Conservation (phyloP, 768 basidiomycete genomes). For the Lactarius evosmus region DNA sequence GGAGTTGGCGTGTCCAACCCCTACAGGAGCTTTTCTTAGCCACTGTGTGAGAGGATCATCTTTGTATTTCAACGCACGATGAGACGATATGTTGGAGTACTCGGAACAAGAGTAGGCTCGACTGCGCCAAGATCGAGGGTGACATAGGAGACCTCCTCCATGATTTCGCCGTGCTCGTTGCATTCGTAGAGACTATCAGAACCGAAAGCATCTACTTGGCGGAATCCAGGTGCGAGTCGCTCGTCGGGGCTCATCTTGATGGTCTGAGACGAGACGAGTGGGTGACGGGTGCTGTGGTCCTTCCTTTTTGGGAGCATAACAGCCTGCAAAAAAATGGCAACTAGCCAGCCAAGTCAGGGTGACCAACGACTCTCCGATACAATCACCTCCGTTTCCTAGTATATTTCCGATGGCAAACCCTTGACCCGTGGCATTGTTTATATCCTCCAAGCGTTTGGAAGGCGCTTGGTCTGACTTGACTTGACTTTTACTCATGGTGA, state of each 20-base stretch:
- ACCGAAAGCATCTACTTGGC: conserved; percentile 63
- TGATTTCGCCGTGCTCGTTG: conserved; percentile 35
- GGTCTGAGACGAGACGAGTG: not conserved
- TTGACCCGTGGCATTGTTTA: too few species aligned
- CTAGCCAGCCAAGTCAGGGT: too few species aligned
- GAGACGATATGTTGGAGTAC: conserved; percentile 64
- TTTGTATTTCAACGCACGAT: conserved; percentile 51
- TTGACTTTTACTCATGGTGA: too few species aligned
- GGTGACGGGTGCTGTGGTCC: not conserved
- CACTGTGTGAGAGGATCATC: not conserved
- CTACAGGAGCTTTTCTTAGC: conserved; percentile 32
- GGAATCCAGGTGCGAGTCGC: conserved; percentile 55
- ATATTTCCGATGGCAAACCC: too few species aligned
- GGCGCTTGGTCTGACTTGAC: too few species aligned
- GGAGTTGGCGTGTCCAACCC: conserved; percentile 77
- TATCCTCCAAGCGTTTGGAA: too few species aligned
- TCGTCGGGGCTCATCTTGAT: conserved; percentile 9
- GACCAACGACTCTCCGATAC: too few species aligned
- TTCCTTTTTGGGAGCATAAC: too few species aligned
- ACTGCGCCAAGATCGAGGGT: conserved; percentile 70
- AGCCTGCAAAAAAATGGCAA: too few species aligned
- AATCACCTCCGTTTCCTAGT: too few species aligned
- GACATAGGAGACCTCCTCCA: conserved; percentile 61
- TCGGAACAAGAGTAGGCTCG: conserved; percentile 74
- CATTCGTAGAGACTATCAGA: conserved; percentile 64